Percentiles rank a stretch among this genome's conserved stretches.
Evolutionary conservation across 2,329 filamentous ascomycete species (phyloP).

Genomic region (Mollisia scopiformis): DNA sequence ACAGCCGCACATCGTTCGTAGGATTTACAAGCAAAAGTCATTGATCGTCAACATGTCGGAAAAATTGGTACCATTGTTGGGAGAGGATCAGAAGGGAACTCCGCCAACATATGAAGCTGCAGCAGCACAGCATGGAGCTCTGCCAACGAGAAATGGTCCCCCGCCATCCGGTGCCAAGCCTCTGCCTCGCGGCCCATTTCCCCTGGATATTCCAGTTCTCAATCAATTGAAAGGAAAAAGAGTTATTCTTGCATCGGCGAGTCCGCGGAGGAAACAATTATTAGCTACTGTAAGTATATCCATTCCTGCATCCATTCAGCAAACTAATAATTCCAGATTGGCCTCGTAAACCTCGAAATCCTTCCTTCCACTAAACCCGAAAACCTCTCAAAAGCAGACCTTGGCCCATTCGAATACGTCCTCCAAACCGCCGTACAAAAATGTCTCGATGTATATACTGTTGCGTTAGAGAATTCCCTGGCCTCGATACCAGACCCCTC

Average conservation of each 20-base stretch:
- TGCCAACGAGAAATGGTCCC: constrained; percentile 24
- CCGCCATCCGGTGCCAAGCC: constrained; percentile 21
- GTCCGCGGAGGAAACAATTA: constrained; percentile 81
- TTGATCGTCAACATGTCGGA: constrained; percentile 17
- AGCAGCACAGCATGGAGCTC: constrained; percentile 27
- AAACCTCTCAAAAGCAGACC: constrained; percentile 74
- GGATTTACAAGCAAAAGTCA: neutral
- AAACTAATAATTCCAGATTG: constrained; percentile 58
- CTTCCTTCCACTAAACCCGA: constrained; percentile 83
- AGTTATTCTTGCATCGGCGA: constrained; percentile 88
- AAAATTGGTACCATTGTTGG: constrained; percentile 10
- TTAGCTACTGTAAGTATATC: constrained; percentile 63
- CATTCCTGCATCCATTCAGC: neutral
- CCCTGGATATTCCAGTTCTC: constrained; percentile 80
- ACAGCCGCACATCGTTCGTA: neutral
- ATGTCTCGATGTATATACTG: constrained; percentile 66
- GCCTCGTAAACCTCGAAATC: constrained; percentile 81
- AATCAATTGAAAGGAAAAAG: constrained; percentile 75
- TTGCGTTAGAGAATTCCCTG: constrained; percentile 42
- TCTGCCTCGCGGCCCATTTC: constrained; percentile 52
- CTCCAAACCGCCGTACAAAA: constrained; percentile 84
- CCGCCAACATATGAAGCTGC: constrained; percentile 33
- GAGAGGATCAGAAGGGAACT: constrained; percentile 2
- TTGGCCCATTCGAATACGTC: constrained; percentile 89
- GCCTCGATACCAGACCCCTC: constrained; percentile 64